A percentile compares a stretch with the other conserved stretches of the same genome.
Evolutionary conservation across 306 rosid species (phyloP).

Genomic region (Sindora glabra): DNA sequence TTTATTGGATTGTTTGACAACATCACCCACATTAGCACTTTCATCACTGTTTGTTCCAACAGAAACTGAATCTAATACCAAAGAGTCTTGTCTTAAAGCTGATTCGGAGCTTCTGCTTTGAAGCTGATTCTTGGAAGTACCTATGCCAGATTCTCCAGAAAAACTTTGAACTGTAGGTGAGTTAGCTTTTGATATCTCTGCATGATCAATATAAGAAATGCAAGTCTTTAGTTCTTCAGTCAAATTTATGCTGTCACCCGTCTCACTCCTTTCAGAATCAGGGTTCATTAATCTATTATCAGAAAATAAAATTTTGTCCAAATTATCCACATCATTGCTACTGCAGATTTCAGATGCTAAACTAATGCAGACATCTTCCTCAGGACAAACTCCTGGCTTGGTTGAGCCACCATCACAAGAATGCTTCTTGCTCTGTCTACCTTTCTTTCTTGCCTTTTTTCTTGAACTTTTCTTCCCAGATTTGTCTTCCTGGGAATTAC

Average conservation of each 20-base stretch:
- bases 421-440: conserved; percentile 42
- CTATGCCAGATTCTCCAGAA: conserved; percentile 10
- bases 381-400: conserved; percentile 38
- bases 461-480: conserved; percentile 39
- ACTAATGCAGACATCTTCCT: conserved; percentile 30
- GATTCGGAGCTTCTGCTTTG: conserved; percentile 13
- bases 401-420: conserved; percentile 29
- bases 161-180: conserved; percentile 7
- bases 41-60: conserved; percentile 35
- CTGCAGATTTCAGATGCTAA: conserved; percentile 39
- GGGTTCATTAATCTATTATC: conserved; percentile 19
- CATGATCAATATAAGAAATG: conserved; percentile 28
- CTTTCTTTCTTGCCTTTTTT: conserved; percentile 51
- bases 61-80: conserved; percentile 35
- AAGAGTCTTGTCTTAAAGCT: conserved; percentile 15
- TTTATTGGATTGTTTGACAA: conserved; percentile 25
- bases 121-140: conserved; percentile 27
- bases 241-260: neutral
- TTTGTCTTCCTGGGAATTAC: conserved; percentile 28
- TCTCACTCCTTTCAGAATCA: conserved; percentile 14
- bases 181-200: conserved; percentile 17
- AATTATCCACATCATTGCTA: conserved; percentile 29
- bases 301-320: conserved; percentile 24
- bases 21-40: conserved; percentile 14
- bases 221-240: conserved; percentile 18